A percentile compares a stretch with the other conserved stretches of the same genome.
Evolutionary conservation across 192 early-diverging fungal species (phyloP).

Genomic region (Umbelopsis ramanniana): DNA sequence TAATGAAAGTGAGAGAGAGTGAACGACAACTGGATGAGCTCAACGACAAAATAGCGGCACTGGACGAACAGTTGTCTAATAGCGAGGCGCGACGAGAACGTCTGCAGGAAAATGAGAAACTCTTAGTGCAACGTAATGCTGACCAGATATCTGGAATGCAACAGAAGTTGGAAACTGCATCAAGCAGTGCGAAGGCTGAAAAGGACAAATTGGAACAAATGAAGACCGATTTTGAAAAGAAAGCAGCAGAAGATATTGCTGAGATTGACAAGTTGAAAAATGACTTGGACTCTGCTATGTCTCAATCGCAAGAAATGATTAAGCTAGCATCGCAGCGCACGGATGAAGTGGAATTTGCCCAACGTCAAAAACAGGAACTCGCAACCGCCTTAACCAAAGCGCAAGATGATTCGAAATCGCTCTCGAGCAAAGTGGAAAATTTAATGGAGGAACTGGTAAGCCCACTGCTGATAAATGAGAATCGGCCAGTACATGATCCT

Average conservation of each 20-base stretch:
- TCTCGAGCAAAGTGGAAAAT: background rate
- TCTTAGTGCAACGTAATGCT: constrained; percentile 32
- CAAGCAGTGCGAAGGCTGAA: constrained; percentile 27
- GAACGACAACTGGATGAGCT: constrained; percentile 52
- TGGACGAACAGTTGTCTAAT: constrained; percentile 54
- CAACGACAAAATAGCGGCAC: constrained; percentile 52
- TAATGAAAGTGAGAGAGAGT: constrained; percentile 55
- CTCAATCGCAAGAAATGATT: background rate
- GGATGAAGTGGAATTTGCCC: constrained; percentile 14
- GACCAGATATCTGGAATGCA: constrained; percentile 42
- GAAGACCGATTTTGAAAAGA: constrained; percentile 37
- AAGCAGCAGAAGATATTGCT: constrained; percentile 31
- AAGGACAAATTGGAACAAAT: constrained; percentile 33
- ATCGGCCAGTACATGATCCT: background rate
- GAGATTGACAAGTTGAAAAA: constrained; percentile 30
- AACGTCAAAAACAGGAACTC: constrained; percentile 26
- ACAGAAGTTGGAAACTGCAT: constrained; percentile 47
- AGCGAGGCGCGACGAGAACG: constrained; percentile 42
- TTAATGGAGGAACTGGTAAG: constrained; percentile 1
- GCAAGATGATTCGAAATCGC: constrained; percentile 16
- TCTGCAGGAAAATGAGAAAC: constrained; percentile 42
- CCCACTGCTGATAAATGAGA: background rate
- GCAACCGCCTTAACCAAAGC: constrained; percentile 21
- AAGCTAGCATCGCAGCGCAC: background rate
- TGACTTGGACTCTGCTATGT: constrained; percentile 1